Conservation (phyloP, 2,329 filamentous ascomycete species). For the Colletotrichum theobromicola region DNA sequence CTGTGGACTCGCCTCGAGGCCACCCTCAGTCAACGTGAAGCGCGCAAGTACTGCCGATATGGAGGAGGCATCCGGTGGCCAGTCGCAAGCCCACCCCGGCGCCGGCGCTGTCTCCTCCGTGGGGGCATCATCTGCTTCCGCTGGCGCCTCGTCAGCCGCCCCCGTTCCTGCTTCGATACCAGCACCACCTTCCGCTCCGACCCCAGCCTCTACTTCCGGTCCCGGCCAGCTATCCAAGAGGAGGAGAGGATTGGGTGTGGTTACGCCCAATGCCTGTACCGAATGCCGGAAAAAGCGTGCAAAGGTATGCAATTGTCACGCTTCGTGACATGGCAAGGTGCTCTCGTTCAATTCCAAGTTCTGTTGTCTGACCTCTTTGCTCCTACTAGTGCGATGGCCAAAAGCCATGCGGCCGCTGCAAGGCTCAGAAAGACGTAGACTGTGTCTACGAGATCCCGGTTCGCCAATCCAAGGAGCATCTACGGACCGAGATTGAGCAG, state of each 20-base stretch:
- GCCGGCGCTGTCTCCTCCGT: conserved; percentile 19
- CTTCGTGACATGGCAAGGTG: neutral
- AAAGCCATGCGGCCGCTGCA: conserved; percentile 61
- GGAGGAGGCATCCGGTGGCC: conserved; percentile 20
- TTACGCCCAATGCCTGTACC: conserved; percentile 65
- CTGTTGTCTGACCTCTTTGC: neutral
- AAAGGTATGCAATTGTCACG: conserved; percentile 47
- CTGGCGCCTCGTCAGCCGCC: neutral
- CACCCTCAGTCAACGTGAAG: conserved; percentile 19
- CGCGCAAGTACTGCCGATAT: conserved; percentile 20
- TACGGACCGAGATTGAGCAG: conserved; percentile 64
- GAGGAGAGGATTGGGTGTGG: conserved; percentile 58
- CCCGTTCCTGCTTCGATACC: neutral
- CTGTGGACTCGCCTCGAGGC: conserved; percentile 15
- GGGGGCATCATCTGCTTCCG: neutral
- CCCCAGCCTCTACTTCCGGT: conserved; percentile 12
- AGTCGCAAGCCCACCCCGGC: conserved; percentile 11
- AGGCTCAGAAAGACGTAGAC: conserved; percentile 56
- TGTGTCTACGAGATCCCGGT: conserved; percentile 68
- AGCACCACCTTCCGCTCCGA: neutral
- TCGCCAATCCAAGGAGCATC: conserved; percentile 67
- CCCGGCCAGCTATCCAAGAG: conserved; percentile 50
- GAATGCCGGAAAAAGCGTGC: conserved; percentile 68
- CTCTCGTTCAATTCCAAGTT: neutral
- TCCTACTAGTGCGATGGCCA: conserved; percentile 61